Percentiles rank a stretch among this genome's conserved stretches.
These are phyloP conservation scores for Phytopythium cucurbitacearum DNA, from an alignment of 352 stramenopile genomes.

Conservation along the genomic window DNA sequence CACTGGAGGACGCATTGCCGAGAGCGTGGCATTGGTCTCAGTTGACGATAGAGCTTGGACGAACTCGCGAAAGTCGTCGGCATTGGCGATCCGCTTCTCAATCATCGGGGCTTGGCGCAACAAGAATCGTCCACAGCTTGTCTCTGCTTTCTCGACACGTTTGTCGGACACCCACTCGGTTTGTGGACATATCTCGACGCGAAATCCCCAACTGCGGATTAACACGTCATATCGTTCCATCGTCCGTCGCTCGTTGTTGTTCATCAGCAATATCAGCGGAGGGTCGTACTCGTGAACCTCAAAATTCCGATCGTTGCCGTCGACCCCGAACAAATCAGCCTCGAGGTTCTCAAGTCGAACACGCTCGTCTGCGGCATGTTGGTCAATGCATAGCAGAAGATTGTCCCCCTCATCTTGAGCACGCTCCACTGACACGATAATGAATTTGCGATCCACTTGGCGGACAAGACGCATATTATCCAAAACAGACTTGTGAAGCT, in stretches of 20 bases:
- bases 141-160: slow-evolving; percentile 1
- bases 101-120: slow-evolving; percentile 57
- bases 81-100: slow-evolving; percentile 56
- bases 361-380: slow-evolving; percentile 90
- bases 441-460: slow-evolving; percentile 91
- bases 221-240: slow-evolving; percentile 40
- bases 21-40: slow-evolving; percentile 14
- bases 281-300: slow-evolving; percentile 45
- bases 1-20: slow-evolving; percentile 49
- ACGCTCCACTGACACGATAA: slow-evolving; percentile 55
- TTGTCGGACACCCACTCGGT: slow-evolving; percentile 3
- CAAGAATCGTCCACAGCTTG: slow-evolving; percentile 11
- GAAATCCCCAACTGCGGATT: slow-evolving; percentile 82
- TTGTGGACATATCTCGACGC: slow-evolving; percentile 28
- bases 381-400: slow-evolving; percentile 82
- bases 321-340: slow-evolving; percentile 44
- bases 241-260: slow-evolving; percentile 38
- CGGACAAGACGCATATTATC: slow-evolving; percentile 63
- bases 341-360: slow-evolving; percentile 86
- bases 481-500: slow-evolving; percentile 73
- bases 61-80: slow-evolving; percentile 85
- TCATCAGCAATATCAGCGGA: slow-evolving; percentile 52
- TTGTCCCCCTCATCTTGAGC: slow-evolving; percentile 3
- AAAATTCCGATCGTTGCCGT: slow-evolving; percentile 49
- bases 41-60: slow-evolving; percentile 51